Conservation (phyloP, 495 filamentous ascomycete species). For the Lophiostoma macrostomum region DNA sequence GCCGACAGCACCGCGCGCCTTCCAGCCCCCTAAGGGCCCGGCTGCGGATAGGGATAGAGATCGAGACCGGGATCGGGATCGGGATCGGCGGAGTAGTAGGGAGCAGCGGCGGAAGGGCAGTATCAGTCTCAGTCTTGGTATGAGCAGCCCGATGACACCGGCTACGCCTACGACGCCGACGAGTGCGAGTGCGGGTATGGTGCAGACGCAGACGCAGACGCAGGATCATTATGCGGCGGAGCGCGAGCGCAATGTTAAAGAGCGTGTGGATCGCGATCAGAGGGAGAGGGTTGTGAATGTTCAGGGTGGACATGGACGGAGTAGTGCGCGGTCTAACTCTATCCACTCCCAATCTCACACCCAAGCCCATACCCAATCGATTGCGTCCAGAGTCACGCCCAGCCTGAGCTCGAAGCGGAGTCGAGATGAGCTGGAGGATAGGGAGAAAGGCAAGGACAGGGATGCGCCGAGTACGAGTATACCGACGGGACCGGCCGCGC, state of each 20-base stretch:
- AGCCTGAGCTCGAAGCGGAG: neutral
- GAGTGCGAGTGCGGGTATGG: neutral
- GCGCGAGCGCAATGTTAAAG: slow-evolving; percentile 20
- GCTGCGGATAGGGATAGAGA: slow-evolving; percentile 18
- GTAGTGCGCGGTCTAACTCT: no score
- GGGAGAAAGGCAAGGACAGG: neutral
- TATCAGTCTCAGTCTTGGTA: no score
- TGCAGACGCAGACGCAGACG: no score
- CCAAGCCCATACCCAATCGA: no score
- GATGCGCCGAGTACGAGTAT: neutral
- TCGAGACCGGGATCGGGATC: slow-evolving; percentile 3
- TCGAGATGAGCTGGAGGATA: neutral
- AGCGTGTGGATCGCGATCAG: slow-evolving; percentile 11
- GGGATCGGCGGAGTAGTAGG: slow-evolving; percentile 1
- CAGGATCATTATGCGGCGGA: slow-evolving; percentile 25
- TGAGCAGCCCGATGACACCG: slow-evolving; percentile 9
- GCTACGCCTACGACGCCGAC: neutral
- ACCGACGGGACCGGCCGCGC: slow-evolving; percentile 11
- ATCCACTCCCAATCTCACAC: no score
- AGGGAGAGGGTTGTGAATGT: no score
- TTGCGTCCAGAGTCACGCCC: neutral
- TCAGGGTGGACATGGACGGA: no score
- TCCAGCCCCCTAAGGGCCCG: slow-evolving; percentile 34
- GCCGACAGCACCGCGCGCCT: slow-evolving; percentile 25
- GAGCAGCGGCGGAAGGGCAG: slow-evolving; percentile 1